Conservation (phyloP, 306 rosid genomes). For the Aeschynomene evenia region DNA sequence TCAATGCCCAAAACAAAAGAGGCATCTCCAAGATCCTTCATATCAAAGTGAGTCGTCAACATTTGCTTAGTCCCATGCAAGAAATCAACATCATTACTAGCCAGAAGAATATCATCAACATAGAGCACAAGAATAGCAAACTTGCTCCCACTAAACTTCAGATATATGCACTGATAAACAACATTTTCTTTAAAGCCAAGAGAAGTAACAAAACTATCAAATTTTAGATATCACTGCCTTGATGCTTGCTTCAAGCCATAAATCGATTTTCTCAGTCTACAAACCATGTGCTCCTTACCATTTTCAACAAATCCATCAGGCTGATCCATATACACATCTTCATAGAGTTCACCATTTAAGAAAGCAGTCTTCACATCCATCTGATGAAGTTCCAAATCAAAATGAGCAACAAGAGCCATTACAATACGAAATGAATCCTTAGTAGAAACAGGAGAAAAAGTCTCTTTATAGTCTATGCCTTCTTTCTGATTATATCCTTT, state of each 20-base stretch:
- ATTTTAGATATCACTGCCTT: neutral
- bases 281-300: neutral
- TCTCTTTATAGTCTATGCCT: neutral
- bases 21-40: neutral
- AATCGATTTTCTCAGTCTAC: neutral
- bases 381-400: neutral
- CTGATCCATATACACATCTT: neutral
- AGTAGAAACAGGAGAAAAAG: neutral
- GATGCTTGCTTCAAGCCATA: neutral
- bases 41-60: neutral
- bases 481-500: neutral
- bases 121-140: neutral
- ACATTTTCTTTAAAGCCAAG: neutral
- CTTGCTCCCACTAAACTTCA: neutral
- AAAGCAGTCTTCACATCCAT: neutral
- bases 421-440: neutral
- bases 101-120: neutral
- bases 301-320: neutral
- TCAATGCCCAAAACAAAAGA: neutral
- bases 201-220: neutral
- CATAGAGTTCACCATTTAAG: neutral
- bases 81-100: neutral
- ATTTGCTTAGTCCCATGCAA: neutral
- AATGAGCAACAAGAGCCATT: neutral
- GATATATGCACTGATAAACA: neutral